These are phyloP conservation scores for Porodaedalea pini DNA, from an alignment of 1,284 basidiomycete genomes.

Conservation along the genomic window DNA sequence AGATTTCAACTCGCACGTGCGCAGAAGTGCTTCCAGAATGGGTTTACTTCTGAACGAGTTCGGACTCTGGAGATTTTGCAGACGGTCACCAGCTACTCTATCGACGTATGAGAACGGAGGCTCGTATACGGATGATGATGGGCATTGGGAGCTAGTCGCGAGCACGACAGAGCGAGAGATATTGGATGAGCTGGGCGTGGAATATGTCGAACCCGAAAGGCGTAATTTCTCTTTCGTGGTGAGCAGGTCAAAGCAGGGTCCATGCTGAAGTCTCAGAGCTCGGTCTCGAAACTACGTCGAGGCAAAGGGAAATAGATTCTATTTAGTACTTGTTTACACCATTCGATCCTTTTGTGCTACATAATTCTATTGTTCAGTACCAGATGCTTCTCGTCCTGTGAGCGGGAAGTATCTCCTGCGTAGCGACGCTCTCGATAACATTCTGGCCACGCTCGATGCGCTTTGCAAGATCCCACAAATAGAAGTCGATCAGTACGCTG, in stretches of 20 bases:
- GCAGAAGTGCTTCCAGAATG: conserved; percentile 21
- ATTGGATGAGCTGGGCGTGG: conserved; percentile 26
- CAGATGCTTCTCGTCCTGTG: conserved; percentile 80
- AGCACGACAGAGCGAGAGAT: conserved; percentile 27
- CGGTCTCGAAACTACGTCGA: neutral
- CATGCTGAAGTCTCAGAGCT: neutral
- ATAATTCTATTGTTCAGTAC: conserved; percentile 52
- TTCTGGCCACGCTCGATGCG: conserved; percentile 60
- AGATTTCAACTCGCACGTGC: conserved; percentile 26
- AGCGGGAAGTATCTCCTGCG: conserved; percentile 58
- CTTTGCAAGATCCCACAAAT: conserved; percentile 83
- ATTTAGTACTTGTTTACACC: no score
- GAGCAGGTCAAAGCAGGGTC: conserved; percentile 6
- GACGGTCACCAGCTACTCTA: neutral
- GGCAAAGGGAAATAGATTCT: neutral
- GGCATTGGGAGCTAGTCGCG: conserved; percentile 28
- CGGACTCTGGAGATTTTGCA: conserved; percentile 30
- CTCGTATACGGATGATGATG: conserved; percentile 9
- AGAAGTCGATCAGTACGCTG: conserved; percentile 82
- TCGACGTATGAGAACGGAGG: neutral
- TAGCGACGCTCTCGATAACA: conserved; percentile 51
- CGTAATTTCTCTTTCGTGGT: conserved; percentile 28
- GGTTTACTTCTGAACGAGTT: conserved; percentile 30
- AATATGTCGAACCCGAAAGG: conserved; percentile 26
- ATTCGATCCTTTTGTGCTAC: neutral